Percentiles rank a stretch among this genome's conserved stretches.
Conservation (phyloP, 2,329 filamentous ascomycete genomes). For the Arthrinium puccinioides region DNA sequence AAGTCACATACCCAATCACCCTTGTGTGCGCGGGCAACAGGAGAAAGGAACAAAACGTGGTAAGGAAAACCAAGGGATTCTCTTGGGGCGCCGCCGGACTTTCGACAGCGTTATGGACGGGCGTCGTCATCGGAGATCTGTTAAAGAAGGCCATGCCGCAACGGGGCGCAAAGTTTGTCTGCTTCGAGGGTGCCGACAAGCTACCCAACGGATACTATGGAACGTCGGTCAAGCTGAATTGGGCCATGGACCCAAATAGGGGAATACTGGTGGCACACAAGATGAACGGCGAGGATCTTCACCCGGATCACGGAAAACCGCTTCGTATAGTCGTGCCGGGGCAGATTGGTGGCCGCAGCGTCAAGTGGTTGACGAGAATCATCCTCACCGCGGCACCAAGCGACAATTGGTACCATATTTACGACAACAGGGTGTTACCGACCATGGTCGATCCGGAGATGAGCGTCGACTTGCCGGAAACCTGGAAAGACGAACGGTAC, state of each 20-base stretch:
- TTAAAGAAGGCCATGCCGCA: constrained; percentile 60
- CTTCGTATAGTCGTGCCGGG: constrained; percentile 79
- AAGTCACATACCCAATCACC: constrained; percentile 79
- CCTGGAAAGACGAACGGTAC: constrained; percentile 85
- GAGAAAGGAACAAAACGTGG: constrained; percentile 86
- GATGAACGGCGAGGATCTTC: constrained; percentile 80
- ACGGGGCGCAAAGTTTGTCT: constrained; percentile 71
- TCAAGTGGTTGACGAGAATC: constrained; percentile 85
- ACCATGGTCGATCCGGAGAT: constrained; percentile 80
- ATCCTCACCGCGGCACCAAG: constrained; percentile 73
- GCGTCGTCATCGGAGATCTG: constrained; percentile 67
- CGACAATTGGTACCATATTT: constrained; percentile 93
- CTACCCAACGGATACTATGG: constrained; percentile 85
- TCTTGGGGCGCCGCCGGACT: constrained; percentile 87
- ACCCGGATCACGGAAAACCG: constrained; percentile 81
- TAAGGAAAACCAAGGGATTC: constrained; percentile 87
- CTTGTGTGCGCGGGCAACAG: constrained; percentile 89
- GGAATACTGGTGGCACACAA: constrained; percentile 83
- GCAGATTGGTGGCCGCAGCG: constrained; percentile 84
- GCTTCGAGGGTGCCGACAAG: constrained; percentile 86
- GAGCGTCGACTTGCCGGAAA: constrained; percentile 63
- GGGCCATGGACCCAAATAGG: constrained; percentile 75
- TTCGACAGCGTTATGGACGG: constrained; percentile 83
- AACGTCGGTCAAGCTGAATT: constrained; percentile 80
- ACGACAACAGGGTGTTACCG: constrained; percentile 85